Evolutionary conservation across 2,329 filamentous ascomycete genomes (phyloP), one percentile per base, ranked within the genome.

Genomic region (Penicillium hordei): DNA sequence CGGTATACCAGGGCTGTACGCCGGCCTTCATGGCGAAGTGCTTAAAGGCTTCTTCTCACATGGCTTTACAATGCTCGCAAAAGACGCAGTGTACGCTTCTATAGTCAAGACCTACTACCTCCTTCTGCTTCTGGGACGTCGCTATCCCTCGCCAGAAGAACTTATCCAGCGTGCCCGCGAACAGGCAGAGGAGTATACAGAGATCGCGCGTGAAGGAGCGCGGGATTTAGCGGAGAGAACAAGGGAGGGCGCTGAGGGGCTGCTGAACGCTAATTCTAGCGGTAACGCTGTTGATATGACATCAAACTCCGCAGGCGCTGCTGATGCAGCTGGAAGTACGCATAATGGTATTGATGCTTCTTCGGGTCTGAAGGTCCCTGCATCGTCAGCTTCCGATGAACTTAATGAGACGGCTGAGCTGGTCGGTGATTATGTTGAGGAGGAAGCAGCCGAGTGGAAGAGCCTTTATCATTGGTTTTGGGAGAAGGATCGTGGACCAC

Each of bases 31-130:
- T 15, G 89, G 87, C 5, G 90, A 95, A 74, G 81, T 96, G 3
- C 74, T 93, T 9, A 93, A 92, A 68, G 89, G 89, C 0, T 95
- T 96, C 76, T 87, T 96, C 67, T 87, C 86, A 23, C 91, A 96
- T 68, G 92, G 92, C 0, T 83, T 92, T 51, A 93, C 91, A 1
- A 96, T 96, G 90, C 78, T 93, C 53, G 86, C 90, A 58, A 96
- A 96, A 75, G 90, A 93, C 55, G 77, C 84, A 5, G 83, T 94
- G 9, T 90, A 96, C 71, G 81, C 83, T 29, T 73, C 87, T 17
- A 84, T 96, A 55, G 83, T 95, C 58, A 84, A 85, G 61, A 67
- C 88, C 5, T 95, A 93, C 75, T 89, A 90, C 64, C 68, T 86
- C 7, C 69, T 89, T 2, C 74, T 89, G n/a, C 78, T 78, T 25